Base-by-base conservation (phyloP, 2,329 filamentous ascomycete species). In the Alternaria solani region DNA sequence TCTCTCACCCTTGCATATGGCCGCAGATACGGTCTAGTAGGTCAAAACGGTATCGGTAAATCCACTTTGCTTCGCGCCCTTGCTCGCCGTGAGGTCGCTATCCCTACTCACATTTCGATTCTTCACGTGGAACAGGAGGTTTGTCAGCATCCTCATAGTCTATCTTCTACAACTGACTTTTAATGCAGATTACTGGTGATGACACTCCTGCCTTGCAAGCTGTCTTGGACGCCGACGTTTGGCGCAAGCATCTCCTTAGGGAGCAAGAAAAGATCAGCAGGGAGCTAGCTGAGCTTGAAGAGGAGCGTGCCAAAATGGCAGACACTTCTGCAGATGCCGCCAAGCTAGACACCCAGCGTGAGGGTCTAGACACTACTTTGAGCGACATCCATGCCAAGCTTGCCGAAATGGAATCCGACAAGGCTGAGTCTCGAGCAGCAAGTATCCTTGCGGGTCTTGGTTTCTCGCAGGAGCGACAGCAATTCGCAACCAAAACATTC, bases 321-420 rank as follows among this genome's bases (percentile, higher is more conserved):
- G 94, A 98, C 75, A 97, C 94, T 1, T 96, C 94, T 23, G 88
- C 89, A 62, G 94, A 98, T 81, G 94, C 94, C 14, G 90, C 88
- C 41, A 91, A 86, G 74, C 84, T 98, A 26, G 94, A 98, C 77
- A 87, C 88, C 59, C 93, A 97, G 71, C 89, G 93, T 64, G 95
- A 98, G 79, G 92, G 92, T 42, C 88, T 96, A 53, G 95, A 99
- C 76, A 89, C 89, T 63, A 96, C 95, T 39, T 86, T 99, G 46
- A 93, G 91, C 68, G 95, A 99, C 75, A 89, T 99, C 51, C 93
- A 99, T 76, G 80, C 86, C 60, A 99, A 99, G 80, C 86, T 99
- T 61, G 88, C 94, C 20, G 95, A 99, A 80, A 99, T 99, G 95
- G 95, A 99, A 76, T 97, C 95, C 0, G 95, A 99, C 83, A 98